phyloP scores from a whole-genome alignment of 106 monocot species.

The Dactylorhiza incarnata region DNA sequence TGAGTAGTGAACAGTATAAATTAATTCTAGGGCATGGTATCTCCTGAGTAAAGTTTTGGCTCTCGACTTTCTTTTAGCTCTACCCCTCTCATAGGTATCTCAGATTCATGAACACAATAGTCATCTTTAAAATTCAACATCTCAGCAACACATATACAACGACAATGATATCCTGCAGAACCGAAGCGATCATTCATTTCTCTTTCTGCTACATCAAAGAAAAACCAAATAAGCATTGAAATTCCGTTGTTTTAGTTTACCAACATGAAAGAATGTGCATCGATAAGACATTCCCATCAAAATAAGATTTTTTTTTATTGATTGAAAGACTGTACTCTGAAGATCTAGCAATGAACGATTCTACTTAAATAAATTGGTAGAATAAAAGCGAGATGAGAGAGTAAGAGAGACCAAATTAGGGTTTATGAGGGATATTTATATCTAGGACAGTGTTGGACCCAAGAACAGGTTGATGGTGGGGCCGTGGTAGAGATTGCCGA shows the following conservation, averaged over 20 bases:
- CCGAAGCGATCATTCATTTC: constrained; percentile 68
- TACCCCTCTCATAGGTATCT: background rate
- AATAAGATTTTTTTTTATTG: background rate
- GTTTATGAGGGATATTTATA: constrained; percentile 70
- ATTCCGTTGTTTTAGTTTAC: background rate
- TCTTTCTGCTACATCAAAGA: constrained; percentile 29
- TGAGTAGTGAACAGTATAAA: no score
- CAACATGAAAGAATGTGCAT: background rate
- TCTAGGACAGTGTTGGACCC: constrained; percentile 79
- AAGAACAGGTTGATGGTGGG: constrained; percentile 91
- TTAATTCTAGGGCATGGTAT: no score
- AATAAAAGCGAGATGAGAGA: background rate
- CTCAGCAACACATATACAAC: no score
- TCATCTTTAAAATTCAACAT: background rate
- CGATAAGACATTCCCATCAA: background rate
- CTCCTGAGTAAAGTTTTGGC: no score
- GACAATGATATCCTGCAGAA: no score
- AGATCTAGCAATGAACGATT: background rate
- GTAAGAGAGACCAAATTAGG: constrained; percentile 26
- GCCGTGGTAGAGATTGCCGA: constrained; percentile 66
- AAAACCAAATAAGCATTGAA: background rate
- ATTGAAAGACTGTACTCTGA: background rate
- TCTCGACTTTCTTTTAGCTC: no score
- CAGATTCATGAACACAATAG: background rate
- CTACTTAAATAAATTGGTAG: background rate